Base-by-base conservation (phyloP, 2,329 filamentous ascomycete genomes). In the Colletotrichum godetiae region DNA sequence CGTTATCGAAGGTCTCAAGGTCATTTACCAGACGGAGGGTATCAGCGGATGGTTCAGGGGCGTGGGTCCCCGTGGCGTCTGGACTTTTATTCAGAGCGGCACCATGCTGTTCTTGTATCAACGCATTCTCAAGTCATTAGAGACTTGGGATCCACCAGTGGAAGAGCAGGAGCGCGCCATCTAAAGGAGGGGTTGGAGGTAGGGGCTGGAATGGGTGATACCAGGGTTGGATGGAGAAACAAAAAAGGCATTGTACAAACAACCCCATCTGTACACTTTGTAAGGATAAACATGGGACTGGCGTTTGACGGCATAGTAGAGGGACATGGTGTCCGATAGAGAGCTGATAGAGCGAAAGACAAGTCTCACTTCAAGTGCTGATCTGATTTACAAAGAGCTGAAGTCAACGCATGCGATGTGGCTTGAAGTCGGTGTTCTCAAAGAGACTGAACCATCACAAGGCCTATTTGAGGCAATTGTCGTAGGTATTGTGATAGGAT, bases 101-200 rank as follows among this genome's bases (percentile, higher is more conserved):
- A 97, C 95, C 76, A 98, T 98, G 96, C 87, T 98, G 80, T 95
- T 98, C 78, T 87, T 98, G 81, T 98, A 98, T 82, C 96, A 98
- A 85, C 93, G 92, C 73, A 86, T 98, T 68, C 84, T 98, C 80
- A 92, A 93, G 78, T 91, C 92, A 83, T 88, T 98, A 76, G 93
- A 95, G 69, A 77, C 82, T 53, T 84, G 84, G 80, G 76, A 84
- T 72, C 84, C 85, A 37, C 84, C 85, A 13, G 67, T 64, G 57
- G 71, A 60, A 27, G 62, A 64, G 31, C 66, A 49, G 49, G 73
- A 75, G 52, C 58, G 31, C 35, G 59, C 57, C 62, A 69, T 73
- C 37, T 74, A 55, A 55, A 70, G 58, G 59, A 57, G 62, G 31
- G n/a, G n/a, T 27, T 42, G 37, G 46, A 61, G n/a, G 42, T 35